These are phyloP conservation scores for Alternaria arborescens DNA, from an alignment of 2,329 filamentous ascomycete species.

Conservation along the genomic window DNA sequence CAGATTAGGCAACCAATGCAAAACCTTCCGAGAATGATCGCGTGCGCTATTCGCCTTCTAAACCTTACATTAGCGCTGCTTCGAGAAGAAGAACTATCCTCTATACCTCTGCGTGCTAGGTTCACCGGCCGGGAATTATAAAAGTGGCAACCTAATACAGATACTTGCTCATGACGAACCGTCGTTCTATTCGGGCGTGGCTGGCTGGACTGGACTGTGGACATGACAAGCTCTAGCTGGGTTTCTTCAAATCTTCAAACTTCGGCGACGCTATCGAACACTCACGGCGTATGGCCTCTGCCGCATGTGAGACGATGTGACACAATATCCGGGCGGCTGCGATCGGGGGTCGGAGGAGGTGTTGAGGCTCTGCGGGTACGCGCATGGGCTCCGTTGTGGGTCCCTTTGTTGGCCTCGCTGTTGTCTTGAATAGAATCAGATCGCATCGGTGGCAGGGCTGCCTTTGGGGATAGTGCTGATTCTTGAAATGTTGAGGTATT, in stretches of 20 bases:
- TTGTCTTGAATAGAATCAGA: neutral
- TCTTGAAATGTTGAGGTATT: constrained; percentile 1
- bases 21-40: constrained; percentile 12
- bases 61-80: constrained; percentile 6
- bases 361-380: constrained; percentile 7
- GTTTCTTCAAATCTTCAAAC: neutral
- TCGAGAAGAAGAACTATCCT: constrained; percentile 4
- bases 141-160: neutral
- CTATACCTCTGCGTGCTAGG: neutral
- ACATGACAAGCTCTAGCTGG: neutral
- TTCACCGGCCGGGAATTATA: neutral
- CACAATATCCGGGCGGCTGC: neutral
- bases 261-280: neutral
- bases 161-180: neutral
- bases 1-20: neutral
- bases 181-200: neutral
- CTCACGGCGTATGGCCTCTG: neutral
- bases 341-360: neutral
- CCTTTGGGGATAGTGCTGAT: neutral
- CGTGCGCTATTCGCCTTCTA: constrained; percentile 2
- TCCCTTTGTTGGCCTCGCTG: neutral
- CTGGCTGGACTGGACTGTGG: neutral
- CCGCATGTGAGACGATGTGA: neutral
- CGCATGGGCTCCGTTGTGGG: neutral
- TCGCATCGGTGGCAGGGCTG: neutral